Conservation (phyloP, 2,329 filamentous ascomycete species). For the Microascus cirrosus region DNA sequence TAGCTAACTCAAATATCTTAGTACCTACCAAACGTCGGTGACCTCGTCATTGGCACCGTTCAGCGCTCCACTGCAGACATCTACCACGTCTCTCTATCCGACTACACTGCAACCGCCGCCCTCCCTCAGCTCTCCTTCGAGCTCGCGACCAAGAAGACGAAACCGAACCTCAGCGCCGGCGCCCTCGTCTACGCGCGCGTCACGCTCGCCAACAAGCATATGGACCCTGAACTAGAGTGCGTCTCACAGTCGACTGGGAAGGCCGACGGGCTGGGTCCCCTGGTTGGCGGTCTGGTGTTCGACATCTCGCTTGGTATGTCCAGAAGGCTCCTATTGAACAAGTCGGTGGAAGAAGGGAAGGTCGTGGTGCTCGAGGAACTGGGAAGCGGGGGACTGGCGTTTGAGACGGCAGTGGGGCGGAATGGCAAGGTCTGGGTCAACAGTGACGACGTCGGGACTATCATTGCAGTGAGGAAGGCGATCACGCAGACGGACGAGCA, state of each 20-base stretch:
- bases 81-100: constrained; percentile 69
- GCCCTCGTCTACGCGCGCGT: constrained; percentile 86
- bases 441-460: constrained; percentile 60
- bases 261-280: constrained; percentile 72
- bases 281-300: constrained; percentile 81
- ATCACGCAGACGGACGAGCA: constrained; percentile 68
- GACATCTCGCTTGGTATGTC: constrained; percentile 70
- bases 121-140: constrained; percentile 90
- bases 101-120: constrained; percentile 51
- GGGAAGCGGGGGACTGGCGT: constrained; percentile 64
- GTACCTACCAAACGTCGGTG: constrained; percentile 71
- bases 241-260: constrained; percentile 80
- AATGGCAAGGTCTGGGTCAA: constrained; percentile 93
- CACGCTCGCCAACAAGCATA: constrained; percentile 63
- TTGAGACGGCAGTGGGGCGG: constrained; percentile 86
- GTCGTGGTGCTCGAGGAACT: constrained; percentile 71
- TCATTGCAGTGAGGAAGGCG: constrained; percentile 68
- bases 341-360: constrained; percentile 48
- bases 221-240: constrained; percentile 85
- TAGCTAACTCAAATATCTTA: constrained; percentile 19
- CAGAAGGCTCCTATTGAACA: constrained; percentile 61
- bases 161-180: constrained; percentile 63
- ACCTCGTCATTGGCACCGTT: constrained; percentile 82
- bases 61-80: constrained; percentile 64
- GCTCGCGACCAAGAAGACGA: constrained; percentile 80